phyloP scores from a whole-genome alignment of 176 grass and related monocot species.

The Oryza meyeriana region DNA sequence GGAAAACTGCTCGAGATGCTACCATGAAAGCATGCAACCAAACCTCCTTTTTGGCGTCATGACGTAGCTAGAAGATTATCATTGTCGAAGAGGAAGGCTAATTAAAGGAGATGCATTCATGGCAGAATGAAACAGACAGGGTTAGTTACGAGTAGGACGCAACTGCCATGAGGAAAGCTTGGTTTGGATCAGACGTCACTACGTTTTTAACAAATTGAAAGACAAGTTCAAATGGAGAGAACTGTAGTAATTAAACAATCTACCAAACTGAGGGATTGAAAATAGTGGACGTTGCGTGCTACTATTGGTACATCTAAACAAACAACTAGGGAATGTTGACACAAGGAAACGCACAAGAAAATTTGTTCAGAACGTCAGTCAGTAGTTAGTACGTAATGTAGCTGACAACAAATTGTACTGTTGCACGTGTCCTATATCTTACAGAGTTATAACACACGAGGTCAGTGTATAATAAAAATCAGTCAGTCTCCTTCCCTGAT shows the following conservation, averaged over 20 bases:
- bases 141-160: constrained; percentile 32
- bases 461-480: background rate
- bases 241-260: background rate
- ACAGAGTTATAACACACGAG: background rate
- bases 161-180: constrained; percentile 18
- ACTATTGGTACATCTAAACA: background rate
- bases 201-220: background rate
- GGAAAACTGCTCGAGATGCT: background rate
- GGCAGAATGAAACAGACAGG: background rate
- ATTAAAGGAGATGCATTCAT: background rate
- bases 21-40: background rate
- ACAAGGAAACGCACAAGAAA: background rate
- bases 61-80: background rate
- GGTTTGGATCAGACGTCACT: background rate
- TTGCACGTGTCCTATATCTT: background rate
- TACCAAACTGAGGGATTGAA: background rate
- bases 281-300: background rate
- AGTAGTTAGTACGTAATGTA: background rate
- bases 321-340: background rate
- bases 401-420: background rate
- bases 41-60: background rate
- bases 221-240: background rate
- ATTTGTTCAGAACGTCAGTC: background rate
- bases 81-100: background rate
- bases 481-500: background rate